Conservation (phyloP, 106 monocot genomes). For the Dendrobium huoshanense region DNA sequence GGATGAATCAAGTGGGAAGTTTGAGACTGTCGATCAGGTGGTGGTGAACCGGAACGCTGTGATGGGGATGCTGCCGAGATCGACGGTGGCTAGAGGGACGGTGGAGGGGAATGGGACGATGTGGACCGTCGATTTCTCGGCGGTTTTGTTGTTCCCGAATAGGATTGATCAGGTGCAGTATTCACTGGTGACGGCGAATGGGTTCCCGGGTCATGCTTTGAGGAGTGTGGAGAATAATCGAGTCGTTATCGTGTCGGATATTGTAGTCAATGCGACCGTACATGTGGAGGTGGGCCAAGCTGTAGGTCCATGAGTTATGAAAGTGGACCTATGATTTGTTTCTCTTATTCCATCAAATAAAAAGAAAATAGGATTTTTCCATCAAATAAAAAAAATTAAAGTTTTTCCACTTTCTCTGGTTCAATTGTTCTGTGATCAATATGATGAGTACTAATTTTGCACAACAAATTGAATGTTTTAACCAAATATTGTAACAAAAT, state of each 20-base stretch:
- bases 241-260: slow-evolving; percentile 40
- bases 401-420: too few species aligned
- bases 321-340: not conserved
- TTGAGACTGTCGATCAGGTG: slow-evolving; percentile 26
- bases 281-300: slow-evolving; percentile 41
- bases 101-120: slow-evolving; percentile 23
- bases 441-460: too few species aligned
- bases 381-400: too few species aligned
- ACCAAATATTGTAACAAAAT: too few species aligned
- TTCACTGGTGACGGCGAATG: slow-evolving; percentile 10
- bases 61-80: slow-evolving; percentile 22
- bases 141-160: slow-evolving; percentile 26
- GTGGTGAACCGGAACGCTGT: slow-evolving; percentile 29
- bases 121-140: slow-evolving; percentile 36
- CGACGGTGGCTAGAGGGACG: slow-evolving; percentile 24
- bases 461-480: too few species aligned
- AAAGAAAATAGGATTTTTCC: too few species aligned
- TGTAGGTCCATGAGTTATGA: not conserved
- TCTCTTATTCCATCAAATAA: too few species aligned
- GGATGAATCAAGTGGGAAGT: slow-evolving; percentile 15
- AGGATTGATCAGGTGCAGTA: slow-evolving; percentile 45
- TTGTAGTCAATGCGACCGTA: slow-evolving; percentile 29
- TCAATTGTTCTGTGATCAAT: too few species aligned
- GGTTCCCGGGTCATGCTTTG: slow-evolving; percentile 28
- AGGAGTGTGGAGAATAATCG: slow-evolving; percentile 29